Evolutionary conservation across 345 rosid genomes (phyloP).

Genomic region (Eucalyptus polyanthemos): DNA sequence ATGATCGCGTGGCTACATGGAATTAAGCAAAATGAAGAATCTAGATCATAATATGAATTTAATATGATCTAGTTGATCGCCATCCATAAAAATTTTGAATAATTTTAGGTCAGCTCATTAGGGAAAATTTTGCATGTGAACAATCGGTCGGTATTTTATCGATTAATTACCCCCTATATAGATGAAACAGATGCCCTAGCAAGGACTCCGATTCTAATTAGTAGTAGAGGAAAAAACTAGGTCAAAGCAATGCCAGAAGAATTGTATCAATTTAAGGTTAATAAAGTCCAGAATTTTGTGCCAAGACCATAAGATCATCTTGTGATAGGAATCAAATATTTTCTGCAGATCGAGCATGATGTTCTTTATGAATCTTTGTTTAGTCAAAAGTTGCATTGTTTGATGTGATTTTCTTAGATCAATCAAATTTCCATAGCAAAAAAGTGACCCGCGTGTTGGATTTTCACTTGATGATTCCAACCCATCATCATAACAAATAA

Average conservation of each 20-base stretch:
- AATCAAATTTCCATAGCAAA: not conserved
- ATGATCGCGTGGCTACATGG: not conserved
- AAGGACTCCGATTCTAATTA: not conserved
- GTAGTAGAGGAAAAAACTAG: not conserved
- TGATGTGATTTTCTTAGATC: not conserved
- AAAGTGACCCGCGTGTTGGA: not conserved
- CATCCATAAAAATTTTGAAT: not conserved
- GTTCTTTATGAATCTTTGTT: not conserved
- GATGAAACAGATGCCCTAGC: not conserved
- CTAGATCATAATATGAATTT: not conserved
- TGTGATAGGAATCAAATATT: not conserved
- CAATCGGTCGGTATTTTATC: not conserved
- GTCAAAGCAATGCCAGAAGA: not conserved
- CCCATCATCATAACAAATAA: not conserved
- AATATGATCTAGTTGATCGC: not conserved
- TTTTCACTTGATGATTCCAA: not conserved
- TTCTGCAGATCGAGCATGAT: not conserved
- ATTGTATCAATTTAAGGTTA: not conserved
- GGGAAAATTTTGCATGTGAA: not conserved
- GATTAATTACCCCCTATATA: not conserved
- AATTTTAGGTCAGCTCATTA: not conserved
- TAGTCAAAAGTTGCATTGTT: not conserved
- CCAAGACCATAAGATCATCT: not conserved
- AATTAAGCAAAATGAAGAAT: not conserved
- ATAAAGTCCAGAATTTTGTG: not conserved